Base-by-base conservation (phyloP, 441 rosid genomes). In the Lagerstroemia fauriei region DNA sequence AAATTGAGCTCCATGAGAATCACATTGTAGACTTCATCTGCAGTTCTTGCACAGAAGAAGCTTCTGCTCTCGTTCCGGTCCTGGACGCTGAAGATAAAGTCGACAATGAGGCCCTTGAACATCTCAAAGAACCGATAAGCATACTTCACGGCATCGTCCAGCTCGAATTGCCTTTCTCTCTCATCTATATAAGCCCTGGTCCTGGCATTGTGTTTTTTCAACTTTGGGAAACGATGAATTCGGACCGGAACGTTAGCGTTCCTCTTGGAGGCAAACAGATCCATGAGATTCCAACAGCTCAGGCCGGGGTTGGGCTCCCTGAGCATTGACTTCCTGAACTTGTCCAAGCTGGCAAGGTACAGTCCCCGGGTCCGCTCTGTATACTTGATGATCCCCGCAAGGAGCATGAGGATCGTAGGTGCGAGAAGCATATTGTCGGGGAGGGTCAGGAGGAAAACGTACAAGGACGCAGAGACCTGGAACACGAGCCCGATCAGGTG, bases 31-130 rank as follows among this genome's bases (percentile, higher is more conserved):
- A 77, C 77, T 25, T 80, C 70, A 11, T 80, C 74, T 13, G 61
- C n/a, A 0, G 25, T 20, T 34, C 25, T 80, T 11, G 8, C 24
- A 18, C 29, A 50, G 18, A 79, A 79, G 53, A 79, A 71, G 20
- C 16, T 16, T 4, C 68, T 22, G 17, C 63, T 70, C 31, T 69
- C 24, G 4, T 51, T 24, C 20, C 31, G 50, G 27, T 70, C 66
- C 4, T 31, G 50, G 65, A 50, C 51, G 51, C 66, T 79, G 24
- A 71, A 20, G 48, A 79, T 51, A 14, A 79, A 76, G 38, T 79
- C 76, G 1, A 71, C 76, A 20, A 79, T 69, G n/a, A 69, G 50
- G 9, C 82, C 76, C 68, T 51, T 79, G 76, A 51, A 79, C 32
- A 50, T 53, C 31, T 69, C 50, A 17, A 25, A 79, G 32, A 69